phyloP scores from a whole-genome alignment of 139 green algal genomes.

The Gonium pectorale region DNA sequence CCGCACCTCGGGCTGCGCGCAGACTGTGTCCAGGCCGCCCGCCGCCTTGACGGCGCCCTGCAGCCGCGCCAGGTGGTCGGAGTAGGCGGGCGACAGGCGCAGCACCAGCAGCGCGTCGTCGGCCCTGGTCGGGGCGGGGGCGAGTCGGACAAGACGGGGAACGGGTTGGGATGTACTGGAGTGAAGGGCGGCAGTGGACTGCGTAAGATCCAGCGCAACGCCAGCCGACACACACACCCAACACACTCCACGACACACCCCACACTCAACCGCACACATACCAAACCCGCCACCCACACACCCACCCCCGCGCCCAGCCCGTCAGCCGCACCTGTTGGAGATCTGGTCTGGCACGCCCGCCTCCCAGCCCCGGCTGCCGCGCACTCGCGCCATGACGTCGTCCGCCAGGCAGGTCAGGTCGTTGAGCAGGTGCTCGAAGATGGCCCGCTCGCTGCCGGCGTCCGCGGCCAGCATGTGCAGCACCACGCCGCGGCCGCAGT shows the following conservation, averaged over 20 bases:
- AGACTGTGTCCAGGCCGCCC: conserved; percentile 29
- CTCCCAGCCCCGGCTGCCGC: neutral
- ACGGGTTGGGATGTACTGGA: too few species aligned
- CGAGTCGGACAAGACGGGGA: too few species aligned
- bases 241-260: too few species aligned
- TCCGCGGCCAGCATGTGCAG: conserved; percentile 35
- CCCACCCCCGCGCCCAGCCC: neutral
- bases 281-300: neutral
- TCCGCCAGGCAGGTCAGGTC: conserved; percentile 30
- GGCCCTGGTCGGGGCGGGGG: too few species aligned
- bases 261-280: too few species aligned
- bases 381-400: neutral
- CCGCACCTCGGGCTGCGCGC: conserved; percentile 1
- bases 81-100: conserved; percentile 26
- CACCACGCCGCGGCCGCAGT: conserved; percentile 26
- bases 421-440: conserved; percentile 8
- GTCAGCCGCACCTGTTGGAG: neutral
- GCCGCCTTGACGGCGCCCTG: conserved; percentile 18
- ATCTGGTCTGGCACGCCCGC: neutral
- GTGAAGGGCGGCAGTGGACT: too few species aligned
- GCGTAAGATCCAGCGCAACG: too few species aligned
- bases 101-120: conserved; percentile 37
- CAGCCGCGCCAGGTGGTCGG: conserved; percentile 32
- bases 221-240: too few species aligned
- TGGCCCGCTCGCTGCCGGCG: conserved; percentile 4